Evolutionary conservation across 306 rosid species (phyloP).

Genomic region (Bauhinia variegata): DNA sequence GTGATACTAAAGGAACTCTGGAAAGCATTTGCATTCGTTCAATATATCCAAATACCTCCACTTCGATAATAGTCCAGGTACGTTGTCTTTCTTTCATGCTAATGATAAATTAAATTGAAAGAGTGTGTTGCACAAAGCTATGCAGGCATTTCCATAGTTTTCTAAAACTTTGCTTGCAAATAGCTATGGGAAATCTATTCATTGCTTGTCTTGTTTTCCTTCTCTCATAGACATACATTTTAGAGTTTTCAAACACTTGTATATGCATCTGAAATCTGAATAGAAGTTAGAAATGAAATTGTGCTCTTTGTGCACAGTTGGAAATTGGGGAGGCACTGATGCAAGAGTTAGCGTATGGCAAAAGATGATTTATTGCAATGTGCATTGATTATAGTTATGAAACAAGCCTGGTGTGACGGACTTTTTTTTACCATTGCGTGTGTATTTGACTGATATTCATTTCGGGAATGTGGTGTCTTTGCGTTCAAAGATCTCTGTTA

Average conservation of each 20-base stretch:
- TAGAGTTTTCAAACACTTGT: not conserved
- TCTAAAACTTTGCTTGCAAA: not conserved
- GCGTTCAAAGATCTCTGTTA: not conserved
- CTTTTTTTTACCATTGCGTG: not conserved
- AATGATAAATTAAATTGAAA: not conserved
- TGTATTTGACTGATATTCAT: not conserved
- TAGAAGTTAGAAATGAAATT: not conserved
- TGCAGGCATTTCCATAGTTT: not conserved
- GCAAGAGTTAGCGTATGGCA: not conserved
- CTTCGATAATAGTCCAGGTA: slow-evolving; percentile 77
- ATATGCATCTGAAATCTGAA: not conserved
- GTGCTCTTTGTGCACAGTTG: not conserved
- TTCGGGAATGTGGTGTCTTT: not conserved
- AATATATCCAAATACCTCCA: slow-evolving; percentile 77
- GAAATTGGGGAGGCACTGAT: not conserved
- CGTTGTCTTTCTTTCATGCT: slow-evolving; percentile 9
- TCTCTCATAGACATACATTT: not conserved
- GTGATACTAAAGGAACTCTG: slow-evolving; percentile 78
- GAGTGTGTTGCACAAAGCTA: not conserved
- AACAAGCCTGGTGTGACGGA: not conserved
- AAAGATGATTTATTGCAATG: not conserved
- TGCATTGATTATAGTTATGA: not conserved
- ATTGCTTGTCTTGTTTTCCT: not conserved
- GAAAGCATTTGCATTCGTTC: slow-evolving; percentile 76
- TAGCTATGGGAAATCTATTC: not conserved